phyloP scores from a whole-genome alignment of 108 stramenopile species.

The Asterionellopsis glacialis region DNA sequence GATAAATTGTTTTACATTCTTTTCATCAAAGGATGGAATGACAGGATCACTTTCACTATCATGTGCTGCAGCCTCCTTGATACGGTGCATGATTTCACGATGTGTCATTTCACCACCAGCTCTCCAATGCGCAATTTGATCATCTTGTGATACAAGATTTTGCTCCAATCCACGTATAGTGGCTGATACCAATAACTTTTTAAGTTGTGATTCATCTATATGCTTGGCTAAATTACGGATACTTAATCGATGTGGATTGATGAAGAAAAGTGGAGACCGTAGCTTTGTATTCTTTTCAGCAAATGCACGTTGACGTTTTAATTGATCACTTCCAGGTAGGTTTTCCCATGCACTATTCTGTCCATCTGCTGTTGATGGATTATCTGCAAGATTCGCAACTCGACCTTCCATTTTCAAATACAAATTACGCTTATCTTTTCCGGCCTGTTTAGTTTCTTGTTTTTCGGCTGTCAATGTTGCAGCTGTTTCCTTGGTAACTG shows the following conservation, averaged over 20 bases:
- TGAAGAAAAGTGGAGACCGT: conserved; percentile 93
- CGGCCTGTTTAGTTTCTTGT: conserved; percentile 41
- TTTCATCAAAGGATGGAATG: conserved; percentile 56
- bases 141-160: conserved; percentile 67
- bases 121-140: conserved; percentile 76
- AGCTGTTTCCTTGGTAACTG: conserved; percentile 76
- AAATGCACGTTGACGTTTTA: conserved; percentile 85
- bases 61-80: conserved; percentile 27
- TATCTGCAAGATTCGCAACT: conserved; percentile 40
- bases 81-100: conserved; percentile 58
- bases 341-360: conserved; percentile 59
- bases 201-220: conserved; percentile 82
- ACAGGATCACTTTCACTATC: conserved; percentile 17
- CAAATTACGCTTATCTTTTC: conserved; percentile 90
- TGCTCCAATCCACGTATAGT: conserved; percentile 67
- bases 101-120: conserved; percentile 67
- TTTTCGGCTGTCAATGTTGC: conserved; percentile 57
- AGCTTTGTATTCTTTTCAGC: conserved; percentile 93
- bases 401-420: conserved; percentile 93
- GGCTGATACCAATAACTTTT: conserved; percentile 61
- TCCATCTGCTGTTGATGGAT: conserved; percentile 30
- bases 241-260: conserved; percentile 87
- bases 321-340: conserved; percentile 79
- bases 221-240: conserved; percentile 90
- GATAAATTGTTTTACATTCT: conserved; percentile 80